Conservation (phyloP, 345 rosid species). For the Angophora floribunda region DNA sequence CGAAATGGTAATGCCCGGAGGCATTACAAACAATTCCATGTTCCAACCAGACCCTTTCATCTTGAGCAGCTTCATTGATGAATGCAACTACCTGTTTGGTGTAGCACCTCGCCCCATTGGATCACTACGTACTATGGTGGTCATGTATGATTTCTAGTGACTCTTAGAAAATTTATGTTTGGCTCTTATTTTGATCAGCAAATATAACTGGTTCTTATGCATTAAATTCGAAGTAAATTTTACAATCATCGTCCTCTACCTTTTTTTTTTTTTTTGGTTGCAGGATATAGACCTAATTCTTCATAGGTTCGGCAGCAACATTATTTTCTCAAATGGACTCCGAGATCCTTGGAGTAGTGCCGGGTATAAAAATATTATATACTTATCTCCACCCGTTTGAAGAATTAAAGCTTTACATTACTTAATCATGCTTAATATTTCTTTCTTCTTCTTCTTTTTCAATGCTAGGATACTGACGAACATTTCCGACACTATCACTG, state of each 20-base stretch:
- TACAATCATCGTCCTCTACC: not conserved
- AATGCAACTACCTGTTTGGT: not conserved
- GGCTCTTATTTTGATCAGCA: not conserved
- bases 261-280: not conserved
- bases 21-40: constrained; percentile 18
- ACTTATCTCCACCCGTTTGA: not conserved
- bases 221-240: not conserved
- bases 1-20: constrained; percentile 45
- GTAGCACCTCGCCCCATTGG: constrained; percentile 49
- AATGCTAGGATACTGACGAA: not conserved
- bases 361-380: constrained; percentile 16
- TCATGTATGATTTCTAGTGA: not conserved
- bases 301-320: constrained; percentile 36
- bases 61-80: not conserved
- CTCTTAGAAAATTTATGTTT: not conserved
- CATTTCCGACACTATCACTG: not conserved
- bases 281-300: constrained; percentile 41
- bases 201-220: not conserved
- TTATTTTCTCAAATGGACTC: constrained; percentile 54
- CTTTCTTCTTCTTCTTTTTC: not conserved
- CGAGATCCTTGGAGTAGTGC: constrained; percentile 45
- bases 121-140: constrained; percentile 8
- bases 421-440: not conserved
- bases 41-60: constrained; percentile 14
- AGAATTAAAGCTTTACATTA: not conserved